Conservation (phyloP, 2,329 filamentous ascomycete genomes). For the Fusarium tricinctum region DNA sequence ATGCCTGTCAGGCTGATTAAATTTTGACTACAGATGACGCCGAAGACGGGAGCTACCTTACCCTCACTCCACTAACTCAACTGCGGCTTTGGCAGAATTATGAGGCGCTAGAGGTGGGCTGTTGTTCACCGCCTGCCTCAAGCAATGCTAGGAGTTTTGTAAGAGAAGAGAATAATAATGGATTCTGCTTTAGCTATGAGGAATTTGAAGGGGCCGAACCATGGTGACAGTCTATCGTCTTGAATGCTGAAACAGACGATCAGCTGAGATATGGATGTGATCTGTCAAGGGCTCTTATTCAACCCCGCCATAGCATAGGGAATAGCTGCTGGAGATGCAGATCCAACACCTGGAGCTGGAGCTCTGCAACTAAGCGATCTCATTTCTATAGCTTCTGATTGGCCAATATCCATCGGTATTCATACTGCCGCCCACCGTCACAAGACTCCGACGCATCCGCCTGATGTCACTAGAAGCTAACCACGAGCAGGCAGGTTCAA, state of each 20-base stretch:
- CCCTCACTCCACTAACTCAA: background rate
- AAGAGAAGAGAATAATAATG: background rate
- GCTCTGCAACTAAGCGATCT: slow-evolving; percentile 29
- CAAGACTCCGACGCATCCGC: slow-evolving; percentile 46
- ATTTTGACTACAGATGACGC: slow-evolving; percentile 39
- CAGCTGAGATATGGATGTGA: slow-evolving; percentile 34
- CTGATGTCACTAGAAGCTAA: slow-evolving; percentile 44
- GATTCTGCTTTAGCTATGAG: background rate
- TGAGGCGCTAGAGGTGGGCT: slow-evolving; percentile 35
- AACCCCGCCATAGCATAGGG: slow-evolving; percentile 9
- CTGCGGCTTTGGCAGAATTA: slow-evolving; percentile 35
- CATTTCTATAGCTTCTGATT: slow-evolving; percentile 36
- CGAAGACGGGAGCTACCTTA: slow-evolving; percentile 30
- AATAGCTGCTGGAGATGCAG: slow-evolving; percentile 22
- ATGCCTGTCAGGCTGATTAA: slow-evolving; percentile 15
- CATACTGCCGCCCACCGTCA: slow-evolving; percentile 40
- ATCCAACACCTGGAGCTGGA: slow-evolving; percentile 11
- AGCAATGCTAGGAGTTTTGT: background rate
- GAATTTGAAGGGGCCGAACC: background rate
- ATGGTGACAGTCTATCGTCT: background rate
- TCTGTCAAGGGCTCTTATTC: background rate
- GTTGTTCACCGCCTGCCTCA: slow-evolving; percentile 45
- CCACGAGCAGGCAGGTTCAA: slow-evolving; percentile 18
- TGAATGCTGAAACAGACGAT: background rate
- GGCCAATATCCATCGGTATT: slow-evolving; percentile 30